Evolutionary conservation across 257 asterid species (phyloP), one percentile per base, ranked within the genome.

Genomic region (Galeopsis tetrahit): DNA sequence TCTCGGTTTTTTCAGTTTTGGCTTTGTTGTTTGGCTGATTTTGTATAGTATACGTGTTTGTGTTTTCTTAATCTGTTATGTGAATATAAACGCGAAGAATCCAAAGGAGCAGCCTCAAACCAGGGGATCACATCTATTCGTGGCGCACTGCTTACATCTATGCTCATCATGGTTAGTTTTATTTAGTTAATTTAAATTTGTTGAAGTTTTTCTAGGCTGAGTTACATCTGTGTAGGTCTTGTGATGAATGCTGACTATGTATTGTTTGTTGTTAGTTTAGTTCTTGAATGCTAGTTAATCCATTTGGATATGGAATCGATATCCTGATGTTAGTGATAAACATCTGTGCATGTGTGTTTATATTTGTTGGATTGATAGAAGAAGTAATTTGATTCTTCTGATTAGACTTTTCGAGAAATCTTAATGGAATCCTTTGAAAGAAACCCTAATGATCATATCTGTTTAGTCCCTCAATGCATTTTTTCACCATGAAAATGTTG

Each of bases 71-170:
- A 21, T 56, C 15, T 68, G 59, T 21, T 42, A 9, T 46, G 62
- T 79, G 64, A 34, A 59, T 59, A 28, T 31, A 15, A 66, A 68
- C 67, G 31, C 5, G 79, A 89, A 93, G 98, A 70, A 56, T 88
- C 65, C 80, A 79, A 13, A 82, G 88, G 81, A 78, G 75, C 78
- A 83, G 90, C 82, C 92, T 94, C 69, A 86, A 88, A 66, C 86
- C 96, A 10, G 99, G 99, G 61, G 99, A 94, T 88, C 99, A 91
- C 81, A 82, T 94, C 67, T 94, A 94, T 75, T 94, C 99, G 2
- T 94, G 99, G 97, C 93, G 97, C 5, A 42, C 89, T 13, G 95
- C 96, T 62, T 94, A 91, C 64, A 70, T 89, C 21, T 94, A 91
- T 77, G 91, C 99, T 21, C 99, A 94, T 71, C 99, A 91, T 79